Conservation (phyloP, 1,284 basidiomycete genomes). For the Ceratobasidium sp. region DNA sequence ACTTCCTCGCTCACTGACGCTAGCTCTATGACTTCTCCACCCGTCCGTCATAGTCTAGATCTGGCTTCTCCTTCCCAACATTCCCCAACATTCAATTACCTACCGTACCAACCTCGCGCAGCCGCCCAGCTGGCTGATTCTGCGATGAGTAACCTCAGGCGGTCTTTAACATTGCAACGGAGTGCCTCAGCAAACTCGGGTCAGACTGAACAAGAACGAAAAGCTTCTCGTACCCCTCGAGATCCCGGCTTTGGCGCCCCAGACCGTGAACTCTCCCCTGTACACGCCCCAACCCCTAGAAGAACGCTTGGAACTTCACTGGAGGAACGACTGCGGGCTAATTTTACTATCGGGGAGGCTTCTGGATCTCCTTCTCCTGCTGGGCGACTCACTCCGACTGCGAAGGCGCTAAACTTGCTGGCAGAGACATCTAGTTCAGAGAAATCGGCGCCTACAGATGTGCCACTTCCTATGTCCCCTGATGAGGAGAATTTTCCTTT, state of each 20-base stretch:
- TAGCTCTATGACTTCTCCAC: conserved; percentile 16
- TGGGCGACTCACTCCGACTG: conserved; percentile 34
- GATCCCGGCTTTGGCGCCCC: conserved; percentile 51
- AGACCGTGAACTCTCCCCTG: conserved; percentile 55
- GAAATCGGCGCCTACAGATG: conserved; percentile 10
- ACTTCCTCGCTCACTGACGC: conserved; percentile 22
- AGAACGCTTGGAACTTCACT: conserved; percentile 56
- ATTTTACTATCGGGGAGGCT: conserved; percentile 69
- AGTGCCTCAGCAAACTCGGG: conserved; percentile 58
- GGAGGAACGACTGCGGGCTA: conserved; percentile 77
- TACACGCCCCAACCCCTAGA: conserved; percentile 52
- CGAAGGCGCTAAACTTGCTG: background rate
- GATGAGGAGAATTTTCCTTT: background rate
- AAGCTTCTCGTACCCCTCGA: conserved; percentile 2
- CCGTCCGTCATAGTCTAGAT: conserved; percentile 30
- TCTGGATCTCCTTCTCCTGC: conserved; percentile 63
- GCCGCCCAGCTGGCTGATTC: conserved; percentile 71
- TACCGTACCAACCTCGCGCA: conserved; percentile 40
- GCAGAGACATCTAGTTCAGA: background rate
- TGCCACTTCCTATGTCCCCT: conserved; percentile 45
- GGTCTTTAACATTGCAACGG: conserved; percentile 70
- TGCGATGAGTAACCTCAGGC: conserved; percentile 70
- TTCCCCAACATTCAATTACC: conserved; percentile 30
- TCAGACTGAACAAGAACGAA: conserved; percentile 21
- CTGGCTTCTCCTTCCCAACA: conserved; percentile 30